Percentiles rank a stretch among this genome's conserved stretches.
Conservation (phyloP, 78 protist genomes). For the Protostelium mycophagum region DNA sequence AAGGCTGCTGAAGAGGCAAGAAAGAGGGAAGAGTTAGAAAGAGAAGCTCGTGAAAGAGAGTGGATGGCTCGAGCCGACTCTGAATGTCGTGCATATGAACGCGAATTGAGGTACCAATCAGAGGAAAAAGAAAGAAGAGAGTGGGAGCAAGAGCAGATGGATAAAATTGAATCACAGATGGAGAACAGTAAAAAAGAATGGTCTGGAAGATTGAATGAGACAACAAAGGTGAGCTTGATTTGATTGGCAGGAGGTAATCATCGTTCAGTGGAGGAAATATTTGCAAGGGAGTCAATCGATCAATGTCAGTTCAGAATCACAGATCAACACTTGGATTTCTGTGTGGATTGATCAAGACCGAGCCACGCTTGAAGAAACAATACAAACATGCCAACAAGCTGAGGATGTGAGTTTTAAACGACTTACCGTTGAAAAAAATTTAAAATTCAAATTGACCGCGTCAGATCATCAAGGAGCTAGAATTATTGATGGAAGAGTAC, state of each 20-base stretch:
- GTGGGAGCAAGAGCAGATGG: not conserved
- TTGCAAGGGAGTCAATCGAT: not conserved
- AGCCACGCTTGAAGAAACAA: not conserved
- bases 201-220: not conserved
- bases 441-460: not conserved
- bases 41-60: not conserved
- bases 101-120: not conserved
- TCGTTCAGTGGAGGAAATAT: not conserved
- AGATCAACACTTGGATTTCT: not conserved
- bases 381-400: not conserved
- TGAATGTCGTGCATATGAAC: not conserved
- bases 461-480: not conserved
- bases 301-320: not conserved
- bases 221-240: not conserved
- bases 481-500: not conserved
- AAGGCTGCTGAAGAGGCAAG: not conserved
- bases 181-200: not conserved
- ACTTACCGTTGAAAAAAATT: not conserved
- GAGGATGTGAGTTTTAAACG: not conserved
- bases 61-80: not conserved
- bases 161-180: not conserved
- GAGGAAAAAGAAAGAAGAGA: not conserved
- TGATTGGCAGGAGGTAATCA: no score
- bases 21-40: not conserved
- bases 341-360: not conserved